Evolutionary conservation across 352 stramenopile species (phyloP).

Genomic region (Phytopythium aichiense): DNA sequence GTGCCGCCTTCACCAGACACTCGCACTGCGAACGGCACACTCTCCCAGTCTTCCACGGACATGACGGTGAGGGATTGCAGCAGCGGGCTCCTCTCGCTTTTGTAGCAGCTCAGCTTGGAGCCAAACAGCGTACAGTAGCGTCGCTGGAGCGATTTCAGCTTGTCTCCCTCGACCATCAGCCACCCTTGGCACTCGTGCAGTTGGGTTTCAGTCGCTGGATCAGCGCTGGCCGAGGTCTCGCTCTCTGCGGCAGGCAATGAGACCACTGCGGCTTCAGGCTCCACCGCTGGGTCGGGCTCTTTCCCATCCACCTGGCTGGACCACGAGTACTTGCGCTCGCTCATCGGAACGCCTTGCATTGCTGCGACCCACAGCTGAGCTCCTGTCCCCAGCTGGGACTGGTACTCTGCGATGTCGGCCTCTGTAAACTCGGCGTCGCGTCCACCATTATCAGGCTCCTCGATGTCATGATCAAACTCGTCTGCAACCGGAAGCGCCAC

Average conservation of each 20-base stretch:
- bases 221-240: no score
- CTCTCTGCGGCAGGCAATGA: not conserved
- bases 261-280: constrained; percentile 8
- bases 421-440: constrained; percentile 28
- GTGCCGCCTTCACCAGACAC: constrained; percentile 39
- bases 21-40: constrained; percentile 34
- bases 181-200: constrained; percentile 29
- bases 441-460: constrained; percentile 20
- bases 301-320: constrained; percentile 11
- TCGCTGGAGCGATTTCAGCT: constrained; percentile 68
- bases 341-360: constrained; percentile 33
- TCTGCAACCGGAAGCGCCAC: constrained; percentile 17
- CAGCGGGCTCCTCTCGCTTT: constrained; percentile 53
- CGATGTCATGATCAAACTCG: constrained; percentile 45
- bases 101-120: constrained; percentile 72
- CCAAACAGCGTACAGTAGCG: constrained; percentile 75
- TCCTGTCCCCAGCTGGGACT: constrained; percentile 25
- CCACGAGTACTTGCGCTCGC: constrained; percentile 28
- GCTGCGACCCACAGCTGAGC: constrained; percentile 52
- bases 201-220: not conserved
- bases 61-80: constrained; percentile 42
- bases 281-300: constrained; percentile 15
- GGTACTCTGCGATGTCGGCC: constrained; percentile 25
- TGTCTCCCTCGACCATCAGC: constrained; percentile 63
- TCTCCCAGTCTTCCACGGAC: constrained; percentile 27